These are phyloP conservation scores for Ustilago loliicola DNA, from an alignment of 1,284 basidiomycete genomes.

Conservation along the genomic window DNA sequence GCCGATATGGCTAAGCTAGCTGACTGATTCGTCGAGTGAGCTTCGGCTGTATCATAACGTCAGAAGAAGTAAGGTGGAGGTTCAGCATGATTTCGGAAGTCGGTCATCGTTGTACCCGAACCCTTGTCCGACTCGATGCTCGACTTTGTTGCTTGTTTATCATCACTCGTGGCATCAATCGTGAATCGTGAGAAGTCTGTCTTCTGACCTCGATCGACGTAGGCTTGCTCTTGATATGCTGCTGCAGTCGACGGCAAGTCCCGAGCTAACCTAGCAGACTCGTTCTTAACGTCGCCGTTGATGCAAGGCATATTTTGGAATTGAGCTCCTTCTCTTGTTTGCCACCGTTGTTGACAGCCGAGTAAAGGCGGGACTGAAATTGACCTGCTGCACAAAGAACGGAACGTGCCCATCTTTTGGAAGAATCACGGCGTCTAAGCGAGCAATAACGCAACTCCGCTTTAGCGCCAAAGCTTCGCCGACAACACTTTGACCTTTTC, in stretches of 20 bases:
- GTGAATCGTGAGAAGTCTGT: no score
- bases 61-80: slow-evolving; percentile 38
- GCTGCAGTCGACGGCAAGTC: no score
- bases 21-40: background rate
- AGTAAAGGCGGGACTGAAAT: background rate
- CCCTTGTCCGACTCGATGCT: no score
- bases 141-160: no score
- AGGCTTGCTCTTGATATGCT: no score
- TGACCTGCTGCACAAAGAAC: slow-evolving; percentile 8
- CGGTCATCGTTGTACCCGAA: background rate
- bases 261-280: no score
- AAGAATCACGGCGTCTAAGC: slow-evolving; percentile 16
- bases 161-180: no score
- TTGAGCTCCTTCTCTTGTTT: background rate
- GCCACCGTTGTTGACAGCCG: slow-evolving; percentile 14
- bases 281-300: no score
- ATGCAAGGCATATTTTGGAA: slow-evolving; percentile 1
- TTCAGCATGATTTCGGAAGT: slow-evolving; percentile 8
- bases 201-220: no score
- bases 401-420: slow-evolving; percentile 15
- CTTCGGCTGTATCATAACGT: slow-evolving; percentile 21
- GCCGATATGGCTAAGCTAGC: background rate
- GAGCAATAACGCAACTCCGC: slow-evolving; percentile 12
- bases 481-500: no score
- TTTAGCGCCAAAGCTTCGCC: background rate